phyloP scores from a whole-genome alignment of 164 flowering plant genomes.

The Annona cherimola region DNA sequence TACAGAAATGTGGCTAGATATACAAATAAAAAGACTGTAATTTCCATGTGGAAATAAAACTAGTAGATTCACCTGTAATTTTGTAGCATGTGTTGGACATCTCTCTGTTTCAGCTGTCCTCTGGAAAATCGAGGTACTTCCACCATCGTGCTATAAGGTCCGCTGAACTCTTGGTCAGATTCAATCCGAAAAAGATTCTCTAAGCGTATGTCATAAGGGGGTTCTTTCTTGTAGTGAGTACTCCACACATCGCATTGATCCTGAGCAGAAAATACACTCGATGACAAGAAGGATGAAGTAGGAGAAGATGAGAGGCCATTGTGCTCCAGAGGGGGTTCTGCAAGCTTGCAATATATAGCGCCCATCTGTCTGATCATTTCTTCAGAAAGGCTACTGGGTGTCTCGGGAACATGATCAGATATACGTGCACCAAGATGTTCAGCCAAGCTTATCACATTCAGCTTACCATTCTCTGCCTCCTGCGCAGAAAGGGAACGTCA shows the following conservation, averaged over 20 bases:
- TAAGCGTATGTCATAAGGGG: slow-evolving; percentile 62
- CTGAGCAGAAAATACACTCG: slow-evolving; percentile 67
- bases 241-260: slow-evolving; percentile 78
- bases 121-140: slow-evolving; percentile 71
- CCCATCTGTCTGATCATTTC: slow-evolving; percentile 79
- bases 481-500: slow-evolving; percentile 17
- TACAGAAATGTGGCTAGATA: neutral
- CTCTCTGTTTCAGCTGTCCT: slow-evolving; percentile 57
- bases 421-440: slow-evolving; percentile 59
- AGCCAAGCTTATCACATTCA: slow-evolving; percentile 46
- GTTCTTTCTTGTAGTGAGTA: slow-evolving; percentile 63
- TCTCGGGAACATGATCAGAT: slow-evolving; percentile 44
- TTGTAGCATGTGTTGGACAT: slow-evolving; percentile 57
- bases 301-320: slow-evolving; percentile 67
- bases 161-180: slow-evolving; percentile 77
- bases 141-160: slow-evolving; percentile 90
- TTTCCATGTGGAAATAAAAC: neutral
- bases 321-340: slow-evolving; percentile 55
- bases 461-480: slow-evolving; percentile 38
- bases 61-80: slow-evolving; percentile 50
- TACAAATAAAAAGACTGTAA: neutral
- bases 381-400: slow-evolving; percentile 75
- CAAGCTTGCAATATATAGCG: slow-evolving; percentile 66
- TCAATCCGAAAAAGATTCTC: slow-evolving; percentile 81
- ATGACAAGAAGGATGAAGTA: slow-evolving; percentile 67